Base-by-base conservation (phyloP, 148 eudicot species). In the Salicornia ramosissima region DNA sequence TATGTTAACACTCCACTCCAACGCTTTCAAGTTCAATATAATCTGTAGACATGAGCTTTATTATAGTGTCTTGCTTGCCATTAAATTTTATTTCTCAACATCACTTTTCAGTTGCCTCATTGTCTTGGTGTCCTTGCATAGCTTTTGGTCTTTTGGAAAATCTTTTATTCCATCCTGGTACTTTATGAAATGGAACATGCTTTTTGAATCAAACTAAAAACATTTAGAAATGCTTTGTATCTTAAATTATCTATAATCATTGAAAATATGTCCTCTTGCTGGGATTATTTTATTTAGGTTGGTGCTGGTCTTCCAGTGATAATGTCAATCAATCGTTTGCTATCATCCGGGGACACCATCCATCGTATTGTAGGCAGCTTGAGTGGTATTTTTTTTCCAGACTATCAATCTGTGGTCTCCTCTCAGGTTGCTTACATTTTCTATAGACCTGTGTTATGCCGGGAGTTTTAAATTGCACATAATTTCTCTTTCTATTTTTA, bases 291-390 rank as follows among this genome's bases (percentile, higher is more conserved):
- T 70, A 61, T 29, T 49, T 84, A 93, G 98, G 98, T 93, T 80
- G 98, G 98, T 82, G 98, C 98, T 36, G 96, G 98, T 70, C 96
- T 93, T 57, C 98, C 98, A 9, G 84, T 93, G 59, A 88, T 93
- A 57, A 79, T 80, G 72, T 82, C 98, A 71, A 76, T 90, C 64
- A 90, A 90, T 34, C 95, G 98, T 47, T 69, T 93, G 55, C 78
- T 93, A 85, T 88, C 95, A 54, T 88, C 96, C 24, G 98, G 95
- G 77, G 98, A 93, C 73, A 75, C 85, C 10, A 79, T 93, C 54
- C 67, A 73, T 64, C 90, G 82, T 39, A 84, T 93, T 55, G 80
- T 90, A 31, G 98, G 98, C 75, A 88, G 98, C 83, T 77, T 93
- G 80, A 93, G 98, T 69, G 98, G 98, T 93, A 88, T 22, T 67